Evolutionary conservation across 495 filamentous ascomycete genomes (phyloP), one percentile per base, ranked within the genome.

Genomic region (Neurospora sp.): DNA sequence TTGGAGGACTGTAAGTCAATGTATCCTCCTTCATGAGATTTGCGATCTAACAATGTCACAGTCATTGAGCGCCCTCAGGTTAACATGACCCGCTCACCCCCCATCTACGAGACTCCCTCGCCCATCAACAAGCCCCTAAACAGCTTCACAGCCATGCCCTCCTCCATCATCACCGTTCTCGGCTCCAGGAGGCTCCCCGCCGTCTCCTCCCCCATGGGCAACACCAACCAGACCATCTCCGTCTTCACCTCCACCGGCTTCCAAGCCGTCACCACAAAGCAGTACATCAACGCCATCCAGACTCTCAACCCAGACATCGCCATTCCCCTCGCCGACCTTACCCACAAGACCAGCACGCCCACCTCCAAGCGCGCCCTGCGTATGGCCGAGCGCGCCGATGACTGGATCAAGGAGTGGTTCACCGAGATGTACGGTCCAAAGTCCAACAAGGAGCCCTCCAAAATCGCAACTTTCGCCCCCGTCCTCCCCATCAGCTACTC

Each of bases 211-310:
- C 92, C 94, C 1, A 83, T 87, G 61, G 85, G 90, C 16, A 98
- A 97, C 78, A 92, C 89, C 22, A 86, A 91, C 65, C 86, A 85
- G 38, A 88, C 90, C 40, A 86, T 98, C 44, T 88, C 91, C 18
- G 86, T 98, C 68, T 88, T 91, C 71, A 98, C 96, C 9, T 92
- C 92, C 2, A 89, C 93, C 2, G 96, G 96, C 39, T 98, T 96
- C 81, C 86, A 88, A 59, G 82, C 86, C 72, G 82, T 99, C 12
- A 85, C 86, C 69, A 87, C 88, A 0, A 81, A 86, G 2, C 87
- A 94, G 68, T 98, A 94, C 82, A 82, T 87, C 40, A 81, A 87
- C 12, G 89, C 88, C 14, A 80, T 90, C 5, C 80, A 84, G 69
- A 86, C 83, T 46, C 81, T 98, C 20, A 83, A 83, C 11, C 94